Conservation (phyloP, 371 early-diverging fungal genomes). For the Blyttiomyces sp. region DNA sequence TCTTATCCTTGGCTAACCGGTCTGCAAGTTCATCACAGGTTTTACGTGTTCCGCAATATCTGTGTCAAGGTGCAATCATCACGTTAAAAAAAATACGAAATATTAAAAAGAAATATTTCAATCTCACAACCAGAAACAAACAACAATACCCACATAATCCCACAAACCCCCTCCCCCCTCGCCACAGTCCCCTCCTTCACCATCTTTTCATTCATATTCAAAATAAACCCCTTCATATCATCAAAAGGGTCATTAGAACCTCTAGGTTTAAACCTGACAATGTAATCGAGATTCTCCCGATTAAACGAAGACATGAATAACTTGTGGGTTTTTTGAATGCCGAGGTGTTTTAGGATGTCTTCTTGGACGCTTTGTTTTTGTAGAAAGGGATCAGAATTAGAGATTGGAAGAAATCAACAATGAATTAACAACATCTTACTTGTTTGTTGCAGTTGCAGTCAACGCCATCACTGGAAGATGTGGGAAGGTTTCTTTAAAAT, state of each 20-base stretch:
- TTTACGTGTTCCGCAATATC: conserved; percentile 41
- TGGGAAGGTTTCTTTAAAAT: conserved; percentile 31
- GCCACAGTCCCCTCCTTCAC: not conserved
- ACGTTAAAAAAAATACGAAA: not conserved
- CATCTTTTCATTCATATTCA: not conserved
- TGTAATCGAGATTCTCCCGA: conserved; percentile 42
- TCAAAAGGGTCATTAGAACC: conserved; percentile 26
- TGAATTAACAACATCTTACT: conserved; percentile 5
- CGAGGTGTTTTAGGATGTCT: conserved; percentile 38
- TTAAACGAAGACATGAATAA: conserved; percentile 37
- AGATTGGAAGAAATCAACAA: not conserved
- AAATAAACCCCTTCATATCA: conserved; percentile 25
- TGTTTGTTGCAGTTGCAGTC: conserved; percentile 46
- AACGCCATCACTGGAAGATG: conserved; percentile 39
- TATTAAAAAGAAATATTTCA: not conserved
- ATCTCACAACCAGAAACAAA: not conserved
- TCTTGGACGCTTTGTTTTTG: conserved; percentile 33
- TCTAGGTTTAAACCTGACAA: conserved; percentile 36
- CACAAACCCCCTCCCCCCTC: no score
- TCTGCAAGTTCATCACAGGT: conserved; percentile 36
- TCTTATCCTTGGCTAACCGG: conserved; percentile 20
- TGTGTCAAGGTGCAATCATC: not conserved
- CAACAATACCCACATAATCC: conserved; percentile 34
- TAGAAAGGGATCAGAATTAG: not conserved
- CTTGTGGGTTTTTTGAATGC: conserved; percentile 11